Conservation (phyloP, 352 stramenopile genomes). For the Pythium rishiriense region DNA sequence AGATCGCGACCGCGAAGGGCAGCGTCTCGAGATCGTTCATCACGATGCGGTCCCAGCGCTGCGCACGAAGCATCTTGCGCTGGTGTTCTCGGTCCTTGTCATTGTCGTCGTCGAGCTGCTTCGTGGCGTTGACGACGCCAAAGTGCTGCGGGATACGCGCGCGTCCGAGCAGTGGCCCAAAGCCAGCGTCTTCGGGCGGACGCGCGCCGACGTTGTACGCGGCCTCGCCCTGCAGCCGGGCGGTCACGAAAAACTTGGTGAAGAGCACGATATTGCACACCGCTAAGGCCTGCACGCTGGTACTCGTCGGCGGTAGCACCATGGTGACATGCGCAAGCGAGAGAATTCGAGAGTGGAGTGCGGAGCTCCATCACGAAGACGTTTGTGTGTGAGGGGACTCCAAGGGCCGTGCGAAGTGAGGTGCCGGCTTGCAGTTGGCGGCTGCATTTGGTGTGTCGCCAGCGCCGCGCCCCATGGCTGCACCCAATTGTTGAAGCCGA, state of each 20-base stretch:
- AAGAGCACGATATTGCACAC: slow-evolving; percentile 54
- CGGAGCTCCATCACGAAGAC: too few relatives aligned
- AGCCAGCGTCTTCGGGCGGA: slow-evolving; percentile 32
- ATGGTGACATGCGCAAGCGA: neutral
- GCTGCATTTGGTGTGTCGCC: neutral
- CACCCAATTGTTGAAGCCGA: neutral
- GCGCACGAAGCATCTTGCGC: neutral
- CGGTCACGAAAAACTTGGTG: slow-evolving; percentile 64
- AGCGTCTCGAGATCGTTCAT: slow-evolving; percentile 65
- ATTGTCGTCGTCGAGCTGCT: neutral
- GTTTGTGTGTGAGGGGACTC: too few relatives aligned
- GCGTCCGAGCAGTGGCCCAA: slow-evolving; percentile 7
- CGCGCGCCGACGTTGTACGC: slow-evolving; percentile 31
- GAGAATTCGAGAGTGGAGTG: neutral
- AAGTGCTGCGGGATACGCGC: slow-evolving; percentile 35
- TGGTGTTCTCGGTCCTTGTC: slow-evolving; percentile 6
- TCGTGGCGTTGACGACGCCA: slow-evolving; percentile 7
- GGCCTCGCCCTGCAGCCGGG: slow-evolving; percentile 41
- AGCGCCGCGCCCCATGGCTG: neutral
- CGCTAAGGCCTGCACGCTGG: slow-evolving; percentile 51
- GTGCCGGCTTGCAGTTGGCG: too few relatives aligned
- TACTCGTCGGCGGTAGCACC: slow-evolving; percentile 15
- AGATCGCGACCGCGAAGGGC: slow-evolving; percentile 50
- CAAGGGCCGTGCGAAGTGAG: too few relatives aligned
- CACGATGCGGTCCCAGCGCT: slow-evolving; percentile 44